Evolutionary conservation across 768 basidiomycete genomes (phyloP).

Genomic region (Suillus discolor): DNA sequence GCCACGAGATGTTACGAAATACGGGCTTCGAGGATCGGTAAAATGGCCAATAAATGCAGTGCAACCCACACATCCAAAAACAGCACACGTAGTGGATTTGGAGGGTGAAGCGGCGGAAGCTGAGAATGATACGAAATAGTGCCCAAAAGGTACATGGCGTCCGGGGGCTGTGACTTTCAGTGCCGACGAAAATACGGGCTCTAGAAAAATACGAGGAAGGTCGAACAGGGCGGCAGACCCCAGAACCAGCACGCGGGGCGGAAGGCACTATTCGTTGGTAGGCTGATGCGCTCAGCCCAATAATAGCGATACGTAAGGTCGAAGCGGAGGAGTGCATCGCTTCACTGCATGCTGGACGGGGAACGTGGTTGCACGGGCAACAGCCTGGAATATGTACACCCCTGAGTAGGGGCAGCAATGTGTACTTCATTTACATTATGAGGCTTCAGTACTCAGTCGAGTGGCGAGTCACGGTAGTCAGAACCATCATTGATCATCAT

Average conservation of each 20-base stretch:
- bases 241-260: background rate
- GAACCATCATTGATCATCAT: background rate
- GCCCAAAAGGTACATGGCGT: constrained; percentile 7
- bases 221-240: background rate
- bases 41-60: constrained; percentile 19
- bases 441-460: background rate
- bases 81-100: background rate
- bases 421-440: no score
- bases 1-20: constrained; percentile 22
- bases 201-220: background rate
- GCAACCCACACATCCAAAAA: constrained; percentile 15
- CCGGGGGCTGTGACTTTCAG: constrained; percentile 27
- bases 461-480: background rate
- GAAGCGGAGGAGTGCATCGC: constrained; percentile 10
- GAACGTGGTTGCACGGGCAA: background rate
- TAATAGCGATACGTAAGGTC: constrained; percentile 8
- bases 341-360: background rate
- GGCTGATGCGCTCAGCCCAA: background rate
- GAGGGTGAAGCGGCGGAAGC: constrained; percentile 5
- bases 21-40: constrained; percentile 11
- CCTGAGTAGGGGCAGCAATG: background rate
- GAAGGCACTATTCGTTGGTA: background rate
- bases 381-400: background rate
- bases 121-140: background rate
- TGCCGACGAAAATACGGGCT: constrained; percentile 8